Evolutionary conservation across 2,329 filamentous ascomycete species (phyloP).

Genomic region (Achaetomium macrosporum): DNA sequence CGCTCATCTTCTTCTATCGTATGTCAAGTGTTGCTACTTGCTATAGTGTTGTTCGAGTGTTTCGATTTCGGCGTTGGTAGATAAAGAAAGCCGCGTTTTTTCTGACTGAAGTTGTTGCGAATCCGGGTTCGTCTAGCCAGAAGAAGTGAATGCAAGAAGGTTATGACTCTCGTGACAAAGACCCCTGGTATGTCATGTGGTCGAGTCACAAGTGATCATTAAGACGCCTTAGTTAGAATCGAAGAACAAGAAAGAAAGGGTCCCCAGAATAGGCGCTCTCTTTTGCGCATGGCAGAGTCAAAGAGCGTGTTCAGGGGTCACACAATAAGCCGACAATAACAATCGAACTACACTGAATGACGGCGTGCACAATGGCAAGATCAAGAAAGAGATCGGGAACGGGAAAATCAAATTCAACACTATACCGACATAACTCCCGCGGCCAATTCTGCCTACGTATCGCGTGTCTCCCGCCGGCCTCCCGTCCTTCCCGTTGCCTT

Average conservation of each 20-base stretch:
- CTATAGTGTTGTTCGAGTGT: not conserved
- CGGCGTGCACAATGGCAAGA: not conserved
- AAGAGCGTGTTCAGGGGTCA: not conserved
- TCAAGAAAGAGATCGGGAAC: not conserved
- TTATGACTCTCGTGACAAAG: slow-evolving; percentile 1
- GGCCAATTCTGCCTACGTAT: slow-evolving; percentile 3
- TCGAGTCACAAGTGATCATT: not conserved
- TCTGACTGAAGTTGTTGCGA: not conserved
- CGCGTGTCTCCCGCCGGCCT: not conserved
- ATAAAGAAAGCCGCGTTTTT: not conserved
- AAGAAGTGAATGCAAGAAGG: slow-evolving; percentile 3
- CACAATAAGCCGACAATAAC: slow-evolving; percentile 1
- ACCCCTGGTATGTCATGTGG: not conserved
- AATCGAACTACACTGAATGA: not conserved
- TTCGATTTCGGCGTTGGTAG: not conserved
- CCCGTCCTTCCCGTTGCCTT: not conserved
- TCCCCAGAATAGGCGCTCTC: slow-evolving; percentile 1
- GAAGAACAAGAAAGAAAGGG: slow-evolving; percentile 3
- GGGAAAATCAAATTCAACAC: not conserved
- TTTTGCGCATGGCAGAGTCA: slow-evolving; percentile 1
- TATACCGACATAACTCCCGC: not conserved
- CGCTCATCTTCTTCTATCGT: slow-evolving; percentile 27
- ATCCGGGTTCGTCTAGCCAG: not conserved
- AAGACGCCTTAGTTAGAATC: not conserved
- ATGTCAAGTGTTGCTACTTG: not conserved